Conservation (phyloP, 2,329 filamentous ascomycete species). For the Acarospora socialis region DNA sequence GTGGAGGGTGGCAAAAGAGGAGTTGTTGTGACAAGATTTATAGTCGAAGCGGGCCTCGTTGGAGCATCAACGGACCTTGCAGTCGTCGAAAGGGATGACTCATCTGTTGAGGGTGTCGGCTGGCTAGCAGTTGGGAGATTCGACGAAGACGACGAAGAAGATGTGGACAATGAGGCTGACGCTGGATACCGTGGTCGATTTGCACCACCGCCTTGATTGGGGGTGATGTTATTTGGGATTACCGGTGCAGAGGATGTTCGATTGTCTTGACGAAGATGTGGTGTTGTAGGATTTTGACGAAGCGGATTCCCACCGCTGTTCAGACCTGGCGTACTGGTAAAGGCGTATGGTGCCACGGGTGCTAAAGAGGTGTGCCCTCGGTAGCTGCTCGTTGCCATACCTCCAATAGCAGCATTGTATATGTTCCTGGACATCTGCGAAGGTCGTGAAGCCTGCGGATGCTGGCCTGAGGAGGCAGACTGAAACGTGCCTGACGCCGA, state of each 20-base stretch:
- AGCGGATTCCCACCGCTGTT: constrained; percentile 39
- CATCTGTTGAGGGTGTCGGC: constrained; percentile 34
- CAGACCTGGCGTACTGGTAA: constrained; percentile 55
- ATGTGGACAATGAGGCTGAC: constrained; percentile 38
- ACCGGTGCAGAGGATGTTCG: constrained; percentile 40
- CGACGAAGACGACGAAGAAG: constrained; percentile 25
- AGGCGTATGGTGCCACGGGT: constrained; percentile 63
- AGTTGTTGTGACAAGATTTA: constrained; percentile 35
- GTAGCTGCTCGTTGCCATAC: constrained; percentile 27
- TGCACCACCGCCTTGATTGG: constrained; percentile 20
- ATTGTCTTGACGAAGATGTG: constrained; percentile 42
- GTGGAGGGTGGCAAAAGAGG: constrained; percentile 41
- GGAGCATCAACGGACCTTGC: constrained; percentile 23
- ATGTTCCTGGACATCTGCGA: constrained; percentile 25
- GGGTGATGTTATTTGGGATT: constrained; percentile 21
- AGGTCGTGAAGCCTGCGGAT: constrained; percentile 12
- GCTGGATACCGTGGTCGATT: constrained; percentile 32
- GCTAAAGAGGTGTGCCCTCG: constrained; percentile 42
- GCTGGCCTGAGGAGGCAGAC: constrained; percentile 32
- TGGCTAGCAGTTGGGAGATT: constrained; percentile 15
- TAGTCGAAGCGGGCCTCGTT: constrained; percentile 31
- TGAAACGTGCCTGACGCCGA: constrained; percentile 49
- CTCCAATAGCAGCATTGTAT: constrained; percentile 26
- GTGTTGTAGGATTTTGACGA: constrained; percentile 37
- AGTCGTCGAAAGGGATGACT: constrained; percentile 29